Base-by-base conservation (phyloP, 139 green algal genomes). In the Pseudopediastrum boryanum region DNA sequence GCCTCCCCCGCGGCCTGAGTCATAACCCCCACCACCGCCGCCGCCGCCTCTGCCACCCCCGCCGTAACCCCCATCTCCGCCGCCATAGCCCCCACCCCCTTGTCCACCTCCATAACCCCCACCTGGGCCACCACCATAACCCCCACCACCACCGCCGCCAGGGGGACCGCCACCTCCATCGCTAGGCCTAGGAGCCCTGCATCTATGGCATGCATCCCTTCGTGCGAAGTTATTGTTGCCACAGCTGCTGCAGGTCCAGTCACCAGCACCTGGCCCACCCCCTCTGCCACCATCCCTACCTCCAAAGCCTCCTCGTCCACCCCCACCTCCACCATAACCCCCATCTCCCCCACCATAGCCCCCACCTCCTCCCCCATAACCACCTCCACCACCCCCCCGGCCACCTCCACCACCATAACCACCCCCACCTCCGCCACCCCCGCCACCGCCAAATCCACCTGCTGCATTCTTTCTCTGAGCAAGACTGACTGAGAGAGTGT, bases 191-290 rank as follows among this genome's bases (percentile, higher is more conserved):
- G 84, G 70, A 2, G 78, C 85, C 58, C 81, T 67, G 84, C 92
- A 94, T 80, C 84, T 88, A 85, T 95, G 92, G 85, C 92, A 96
- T 4, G 52, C 71, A 58, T 64, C 77, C n/a, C 90, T 83, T 38
- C 89, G 86, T 0, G 89, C 90, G 76, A 92, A 96, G 85, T 87
- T 90, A 44, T 65, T 87, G 84, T 96, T 96, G 74, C 89, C 90
- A 79, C 92, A 96, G 29, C 56, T 79, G 43, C 79, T 44, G 77
- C 92, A 96, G 4, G 63, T 52, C 92, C 92, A 96, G 81, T 96
- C 92, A 27, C 90, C 74, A 51, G 77, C 70, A 12, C 38, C 64
- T 27, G 72, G 79, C 3, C 78, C 79, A 43, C 83, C 68, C 29
- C 64, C 69, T n/a, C 85, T 84, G 3, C 81, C 80, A 43, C 81